These are phyloP conservation scores for Phycomyces nitens DNA, from an alignment of 192 early-diverging fungal genomes.

Conservation along the genomic window DNA sequence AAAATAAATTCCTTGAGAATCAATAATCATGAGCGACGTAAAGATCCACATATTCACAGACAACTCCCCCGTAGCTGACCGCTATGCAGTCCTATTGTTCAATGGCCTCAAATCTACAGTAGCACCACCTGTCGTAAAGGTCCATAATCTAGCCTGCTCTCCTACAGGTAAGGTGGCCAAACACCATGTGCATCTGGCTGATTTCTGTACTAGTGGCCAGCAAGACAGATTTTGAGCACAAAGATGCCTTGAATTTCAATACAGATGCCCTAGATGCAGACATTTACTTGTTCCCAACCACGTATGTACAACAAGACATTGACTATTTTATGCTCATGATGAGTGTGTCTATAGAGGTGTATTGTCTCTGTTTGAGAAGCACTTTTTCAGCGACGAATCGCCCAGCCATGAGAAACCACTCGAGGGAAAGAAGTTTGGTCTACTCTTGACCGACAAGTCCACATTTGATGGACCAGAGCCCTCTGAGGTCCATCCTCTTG, in stretches of 20 bases:
- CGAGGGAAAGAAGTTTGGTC: conserved; percentile 6
- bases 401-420: conserved; percentile 6
- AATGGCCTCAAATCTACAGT: conserved; percentile 1
- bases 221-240: not conserved
- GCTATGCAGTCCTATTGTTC: conserved; percentile 3
- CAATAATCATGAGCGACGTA: conserved; percentile 3
- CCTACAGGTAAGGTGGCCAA: not conserved
- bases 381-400: conserved; percentile 2
- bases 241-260: conserved; percentile 7
- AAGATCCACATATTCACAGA: conserved; percentile 20
- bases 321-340: not conserved
- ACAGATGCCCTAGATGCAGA: conserved; percentile 5
- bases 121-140: not conserved
- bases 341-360: conserved; percentile 1
- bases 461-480: conserved; percentile 8
- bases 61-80: conserved; percentile 1
- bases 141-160: conserved; percentile 3
- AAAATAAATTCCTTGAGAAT: too few relatives aligned
- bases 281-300: conserved; percentile 9
- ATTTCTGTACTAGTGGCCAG: not conserved
- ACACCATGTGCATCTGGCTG: not conserved
- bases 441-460: conserved; percentile 12
- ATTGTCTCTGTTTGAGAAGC: conserved; percentile 18
- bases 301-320: conserved; percentile 12
- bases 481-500: not conserved